Evolutionary conservation across 163 green algal species (phyloP).

Genomic region (Scenedesmus sp.): DNA sequence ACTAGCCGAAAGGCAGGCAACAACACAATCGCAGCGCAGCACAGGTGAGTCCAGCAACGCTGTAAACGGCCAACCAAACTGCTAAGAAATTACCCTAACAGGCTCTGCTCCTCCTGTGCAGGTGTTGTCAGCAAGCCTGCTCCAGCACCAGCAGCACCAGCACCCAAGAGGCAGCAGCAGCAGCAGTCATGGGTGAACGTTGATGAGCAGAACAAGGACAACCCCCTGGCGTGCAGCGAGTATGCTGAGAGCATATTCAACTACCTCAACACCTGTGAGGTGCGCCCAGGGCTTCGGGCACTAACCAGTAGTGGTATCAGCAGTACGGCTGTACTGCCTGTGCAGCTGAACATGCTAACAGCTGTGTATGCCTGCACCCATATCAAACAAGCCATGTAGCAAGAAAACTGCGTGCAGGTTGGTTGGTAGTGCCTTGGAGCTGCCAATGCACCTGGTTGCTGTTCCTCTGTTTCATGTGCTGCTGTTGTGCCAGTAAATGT

Average conservation of each 20-base stretch:
- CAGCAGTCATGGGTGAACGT: conserved; percentile 58
- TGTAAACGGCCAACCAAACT: not conserved
- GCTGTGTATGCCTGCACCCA: not conserved
- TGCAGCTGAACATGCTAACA: not conserved
- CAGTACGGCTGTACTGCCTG: conserved; percentile 3
- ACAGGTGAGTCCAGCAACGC: conserved; percentile 8
- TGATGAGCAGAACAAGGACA: conserved; percentile 69
- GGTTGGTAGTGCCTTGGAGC: not conserved
- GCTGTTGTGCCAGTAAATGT: not conserved
- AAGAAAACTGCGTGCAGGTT: too few species aligned
- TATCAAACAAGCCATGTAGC: too few species aligned
- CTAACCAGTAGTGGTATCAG: not conserved
- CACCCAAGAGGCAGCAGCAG: conserved; percentile 3
- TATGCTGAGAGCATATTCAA: conserved; percentile 70
- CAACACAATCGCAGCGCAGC: conserved; percentile 31
- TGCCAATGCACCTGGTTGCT: too few species aligned
- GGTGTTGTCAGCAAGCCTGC: not conserved
- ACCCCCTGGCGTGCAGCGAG: conserved; percentile 70
- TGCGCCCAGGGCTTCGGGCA: conserved; percentile 36
- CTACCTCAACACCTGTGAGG: conserved; percentile 69
- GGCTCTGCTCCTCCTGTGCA: not conserved
- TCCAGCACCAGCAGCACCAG: conserved; percentile 4
- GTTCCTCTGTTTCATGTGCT: too few species aligned
- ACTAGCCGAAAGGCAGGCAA: conserved; percentile 37
- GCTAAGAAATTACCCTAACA: not conserved